phyloP scores from a whole-genome alignment of 1,139 yeast species.

The Zhuliangozyma blackwelliae region DNA sequence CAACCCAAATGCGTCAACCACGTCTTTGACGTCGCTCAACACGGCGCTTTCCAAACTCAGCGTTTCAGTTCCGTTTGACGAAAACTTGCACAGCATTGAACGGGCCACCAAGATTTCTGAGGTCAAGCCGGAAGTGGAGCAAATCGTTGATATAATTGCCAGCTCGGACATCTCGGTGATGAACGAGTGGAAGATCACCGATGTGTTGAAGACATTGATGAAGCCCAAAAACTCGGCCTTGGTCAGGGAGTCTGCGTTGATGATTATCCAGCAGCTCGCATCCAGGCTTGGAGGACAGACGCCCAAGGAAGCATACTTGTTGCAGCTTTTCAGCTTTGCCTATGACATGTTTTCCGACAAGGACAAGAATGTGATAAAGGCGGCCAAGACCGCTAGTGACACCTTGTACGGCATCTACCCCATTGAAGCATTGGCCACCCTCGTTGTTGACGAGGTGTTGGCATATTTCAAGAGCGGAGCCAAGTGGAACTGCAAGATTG shows the following conservation, averaged over 20 bases:
- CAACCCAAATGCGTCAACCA: conserved; percentile 46
- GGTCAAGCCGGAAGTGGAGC: conserved; percentile 56
- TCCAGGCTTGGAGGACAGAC: conserved; percentile 61
- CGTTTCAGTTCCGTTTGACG: conserved; percentile 63
- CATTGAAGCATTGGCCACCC: conserved; percentile 72
- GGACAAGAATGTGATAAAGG: conserved; percentile 78
- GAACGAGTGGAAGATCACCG: conserved; percentile 61
- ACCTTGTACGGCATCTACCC: conserved; percentile 67
- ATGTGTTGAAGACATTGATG: conserved; percentile 57
- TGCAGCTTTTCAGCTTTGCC: conserved; percentile 52
- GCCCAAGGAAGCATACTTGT: conserved; percentile 71
- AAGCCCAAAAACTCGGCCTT: conserved; percentile 73
- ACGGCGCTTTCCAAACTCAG: conserved; percentile 64
- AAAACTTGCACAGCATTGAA: conserved; percentile 52
- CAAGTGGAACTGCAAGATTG: conserved; percentile 89
- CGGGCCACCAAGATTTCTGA: conserved; percentile 59
- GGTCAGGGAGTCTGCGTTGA: conserved; percentile 70
- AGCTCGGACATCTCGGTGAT: conserved; percentile 46
- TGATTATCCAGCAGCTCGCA: conserved; percentile 66
- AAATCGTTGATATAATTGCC: conserved; percentile 46
- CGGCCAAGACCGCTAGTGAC: conserved; percentile 71
- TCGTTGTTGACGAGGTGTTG: conserved; percentile 58
- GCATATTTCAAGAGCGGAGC: conserved; percentile 73
- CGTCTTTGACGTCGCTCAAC: conserved; percentile 68
- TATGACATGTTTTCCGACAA: conserved; percentile 76